These are phyloP conservation scores for Aureobasidium uvarum DNA, from an alignment of 2,329 filamentous ascomycete species.

Conservation along the genomic window DNA sequence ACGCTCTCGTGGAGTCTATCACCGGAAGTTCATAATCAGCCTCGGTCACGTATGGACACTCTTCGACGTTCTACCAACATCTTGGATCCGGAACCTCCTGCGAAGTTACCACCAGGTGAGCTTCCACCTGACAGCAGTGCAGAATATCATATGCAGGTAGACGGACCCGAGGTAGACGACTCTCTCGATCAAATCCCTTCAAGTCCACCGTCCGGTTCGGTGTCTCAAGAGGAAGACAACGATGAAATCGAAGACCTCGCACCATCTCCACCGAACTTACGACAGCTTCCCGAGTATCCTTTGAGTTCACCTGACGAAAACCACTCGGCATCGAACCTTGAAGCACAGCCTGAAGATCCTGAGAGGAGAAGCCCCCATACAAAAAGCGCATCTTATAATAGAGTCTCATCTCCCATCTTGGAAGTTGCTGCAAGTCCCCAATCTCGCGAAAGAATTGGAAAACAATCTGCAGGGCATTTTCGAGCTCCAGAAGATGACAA, in stretches of 20 bases:
- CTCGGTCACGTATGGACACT: neutral
- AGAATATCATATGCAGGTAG: neutral
- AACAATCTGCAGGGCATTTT: neutral
- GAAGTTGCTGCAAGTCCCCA: neutral
- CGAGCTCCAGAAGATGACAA: neutral
- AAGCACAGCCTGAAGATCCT: neutral
- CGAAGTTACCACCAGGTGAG: neutral
- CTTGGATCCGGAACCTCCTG: neutral
- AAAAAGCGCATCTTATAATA: neutral
- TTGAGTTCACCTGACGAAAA: neutral
- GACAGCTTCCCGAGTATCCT: conserved; percentile 22
- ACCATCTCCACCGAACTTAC: neutral
- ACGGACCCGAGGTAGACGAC: neutral
- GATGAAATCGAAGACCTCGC: neutral
- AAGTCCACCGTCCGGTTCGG: neutral
- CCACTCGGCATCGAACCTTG: neutral
- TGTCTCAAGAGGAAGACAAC: neutral
- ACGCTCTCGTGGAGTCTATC: neutral
- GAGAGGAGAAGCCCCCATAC: neutral
- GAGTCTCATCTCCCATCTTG: neutral
- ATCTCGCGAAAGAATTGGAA: too few species aligned
- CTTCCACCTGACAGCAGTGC: conserved; percentile 23
- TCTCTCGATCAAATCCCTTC: neutral
- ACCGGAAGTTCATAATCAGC: neutral
- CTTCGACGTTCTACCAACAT: conserved; percentile 13